Conservation (phyloP, 1,284 basidiomycete species). For the Boletus smithii region DNA sequence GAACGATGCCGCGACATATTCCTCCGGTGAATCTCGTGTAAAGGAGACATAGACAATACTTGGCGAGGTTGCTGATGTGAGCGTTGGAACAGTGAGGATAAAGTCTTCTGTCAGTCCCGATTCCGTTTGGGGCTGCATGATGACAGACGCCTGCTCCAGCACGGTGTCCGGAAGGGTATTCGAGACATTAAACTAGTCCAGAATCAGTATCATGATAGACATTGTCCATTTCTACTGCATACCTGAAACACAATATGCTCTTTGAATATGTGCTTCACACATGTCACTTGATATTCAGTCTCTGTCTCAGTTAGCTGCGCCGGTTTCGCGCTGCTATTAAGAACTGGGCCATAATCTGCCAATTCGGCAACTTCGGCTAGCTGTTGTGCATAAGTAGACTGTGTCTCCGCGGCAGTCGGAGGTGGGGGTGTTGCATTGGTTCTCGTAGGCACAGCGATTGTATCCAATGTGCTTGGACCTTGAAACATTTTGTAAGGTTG, state of each 20-base stretch:
- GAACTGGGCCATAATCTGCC: conserved; percentile 78
- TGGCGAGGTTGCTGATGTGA: conserved; percentile 70
- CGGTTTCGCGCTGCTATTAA: conserved; percentile 83
- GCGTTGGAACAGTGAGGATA: conserved; percentile 80
- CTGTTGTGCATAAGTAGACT: conserved; percentile 84
- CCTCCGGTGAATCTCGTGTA: conserved; percentile 73
- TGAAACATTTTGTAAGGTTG: conserved; percentile 5
- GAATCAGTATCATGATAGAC: conserved; percentile 5
- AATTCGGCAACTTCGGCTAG: conserved; percentile 87
- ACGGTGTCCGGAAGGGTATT: conserved; percentile 99
- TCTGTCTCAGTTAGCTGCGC: conserved; percentile 92
- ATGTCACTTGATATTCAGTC: conserved; percentile 96
- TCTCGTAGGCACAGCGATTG: conserved; percentile 68
- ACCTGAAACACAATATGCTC: conserved; percentile 97
- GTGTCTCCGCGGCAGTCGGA: conserved; percentile 75
- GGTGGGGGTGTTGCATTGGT: conserved; percentile 62
- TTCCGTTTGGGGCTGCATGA: conserved; percentile 81
- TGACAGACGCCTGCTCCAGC: conserved; percentile 92
- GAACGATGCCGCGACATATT: conserved; percentile 86
- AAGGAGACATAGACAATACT: conserved; percentile 93
- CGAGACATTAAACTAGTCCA: conserved; percentile 85
- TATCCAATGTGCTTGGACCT: conserved; percentile 84
- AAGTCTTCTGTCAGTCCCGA: conserved; percentile 88
- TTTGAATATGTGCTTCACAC: conserved; percentile 96
- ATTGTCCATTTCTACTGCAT: conserved; percentile 3